Evolutionary conservation across 2,329 filamentous ascomycete genomes (phyloP).

Genomic region (Phyllosticta citrichinensis): DNA sequence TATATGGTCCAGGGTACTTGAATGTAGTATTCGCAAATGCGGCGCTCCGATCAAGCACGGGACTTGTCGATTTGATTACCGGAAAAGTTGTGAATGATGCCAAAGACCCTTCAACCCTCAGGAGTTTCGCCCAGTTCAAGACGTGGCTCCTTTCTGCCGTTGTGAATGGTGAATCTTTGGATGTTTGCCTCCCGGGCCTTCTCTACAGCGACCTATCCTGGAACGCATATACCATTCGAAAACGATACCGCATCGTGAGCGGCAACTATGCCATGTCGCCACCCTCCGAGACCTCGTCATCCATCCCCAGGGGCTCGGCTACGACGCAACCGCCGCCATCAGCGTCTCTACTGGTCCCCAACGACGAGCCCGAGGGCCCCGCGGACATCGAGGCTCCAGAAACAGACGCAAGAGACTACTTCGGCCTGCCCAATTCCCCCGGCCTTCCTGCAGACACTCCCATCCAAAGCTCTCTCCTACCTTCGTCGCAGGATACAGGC

Average conservation of each 20-base stretch:
- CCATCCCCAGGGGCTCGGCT: slow-evolving; percentile 1
- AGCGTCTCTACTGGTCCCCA: slow-evolving; percentile 1
- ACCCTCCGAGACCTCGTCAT: not conserved
- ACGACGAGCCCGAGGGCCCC: not conserved
- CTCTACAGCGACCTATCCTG: slow-evolving; percentile 57
- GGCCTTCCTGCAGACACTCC: not conserved
- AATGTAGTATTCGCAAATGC: slow-evolving; percentile 59
- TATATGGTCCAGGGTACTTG: slow-evolving; percentile 44
- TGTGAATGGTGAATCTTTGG: slow-evolving; percentile 42
- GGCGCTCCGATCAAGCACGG: slow-evolving; percentile 49
- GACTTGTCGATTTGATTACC: slow-evolving; percentile 47
- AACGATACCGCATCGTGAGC: slow-evolving; percentile 58
- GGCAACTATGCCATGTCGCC: slow-evolving; percentile 27
- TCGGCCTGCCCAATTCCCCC: slow-evolving; percentile 23
- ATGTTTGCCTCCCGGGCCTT: slow-evolving; percentile 39
- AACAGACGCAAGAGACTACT: slow-evolving; percentile 32
- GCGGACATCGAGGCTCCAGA: slow-evolving; percentile 2
- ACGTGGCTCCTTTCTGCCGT: slow-evolving; percentile 54
- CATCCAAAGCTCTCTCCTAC: not conserved
- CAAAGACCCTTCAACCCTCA: slow-evolving; percentile 15
- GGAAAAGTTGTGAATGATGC: slow-evolving; percentile 33
- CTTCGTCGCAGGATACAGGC: not conserved
- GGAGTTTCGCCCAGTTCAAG: slow-evolving; percentile 47
- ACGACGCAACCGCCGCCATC: slow-evolving; percentile 3
- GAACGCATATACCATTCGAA: slow-evolving; percentile 60